phyloP scores from a whole-genome alignment of 2,329 filamentous ascomycete species.

The Arthroderma sp. region DNA sequence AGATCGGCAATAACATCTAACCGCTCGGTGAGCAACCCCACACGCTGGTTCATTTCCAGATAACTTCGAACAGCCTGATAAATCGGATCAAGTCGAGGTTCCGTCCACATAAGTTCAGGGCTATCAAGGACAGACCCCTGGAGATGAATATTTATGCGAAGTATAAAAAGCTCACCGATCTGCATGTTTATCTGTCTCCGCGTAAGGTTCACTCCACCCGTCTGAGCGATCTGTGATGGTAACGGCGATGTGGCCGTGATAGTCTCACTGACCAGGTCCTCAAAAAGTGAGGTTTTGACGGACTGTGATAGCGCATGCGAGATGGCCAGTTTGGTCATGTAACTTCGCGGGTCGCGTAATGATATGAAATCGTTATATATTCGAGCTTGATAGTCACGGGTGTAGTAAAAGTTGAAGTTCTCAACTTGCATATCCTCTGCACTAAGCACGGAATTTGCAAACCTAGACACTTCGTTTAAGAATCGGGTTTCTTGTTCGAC shows the following conservation, averaged over 20 bases:
- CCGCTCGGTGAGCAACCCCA: conserved; percentile 75
- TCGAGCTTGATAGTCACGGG: conserved; percentile 87
- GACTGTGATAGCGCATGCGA: conserved; percentile 91
- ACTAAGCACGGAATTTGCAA: conserved; percentile 79
- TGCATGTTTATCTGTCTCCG: conserved; percentile 97
- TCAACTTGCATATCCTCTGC: conserved; percentile 88
- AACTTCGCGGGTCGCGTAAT: conserved; percentile 81
- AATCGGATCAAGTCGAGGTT: conserved; percentile 89
- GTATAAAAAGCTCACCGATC: conserved; percentile 94
- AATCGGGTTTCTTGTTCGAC: conserved; percentile 80
- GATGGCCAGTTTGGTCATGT: conserved; percentile 96
- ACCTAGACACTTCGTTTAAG: conserved; percentile 85
- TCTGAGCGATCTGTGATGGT: conserved; percentile 80
- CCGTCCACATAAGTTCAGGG: conserved; percentile 95
- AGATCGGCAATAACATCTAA: conserved; percentile 88
- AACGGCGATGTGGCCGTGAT: conserved; percentile 90
- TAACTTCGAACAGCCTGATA: conserved; percentile 94
- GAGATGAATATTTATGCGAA: conserved; percentile 94
- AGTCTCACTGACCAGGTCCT: conserved; percentile 86
- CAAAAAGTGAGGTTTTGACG: conserved; percentile 95
- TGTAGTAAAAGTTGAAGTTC: conserved; percentile 99
- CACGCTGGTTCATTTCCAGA: conserved; percentile 94
- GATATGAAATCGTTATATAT: conserved; percentile 99
- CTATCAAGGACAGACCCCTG: conserved; percentile 95
- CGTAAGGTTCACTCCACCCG: conserved; percentile 80